These are phyloP conservation scores for Sclerospora graminicola DNA, from an alignment of 352 stramenopile genomes.

Conservation along the genomic window DNA sequence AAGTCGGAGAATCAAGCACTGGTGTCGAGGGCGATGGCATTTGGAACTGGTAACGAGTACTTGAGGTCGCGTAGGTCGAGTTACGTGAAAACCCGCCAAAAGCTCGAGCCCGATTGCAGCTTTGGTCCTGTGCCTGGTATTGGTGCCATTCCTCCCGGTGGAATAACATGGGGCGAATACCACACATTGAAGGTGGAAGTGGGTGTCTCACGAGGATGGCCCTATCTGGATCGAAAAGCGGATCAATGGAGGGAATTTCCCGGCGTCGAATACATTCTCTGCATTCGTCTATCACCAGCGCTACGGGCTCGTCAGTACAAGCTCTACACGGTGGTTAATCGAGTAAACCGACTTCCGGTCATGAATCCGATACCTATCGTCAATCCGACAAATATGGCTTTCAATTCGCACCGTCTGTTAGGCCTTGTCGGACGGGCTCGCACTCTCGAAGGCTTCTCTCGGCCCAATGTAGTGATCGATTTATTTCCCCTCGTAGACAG, in stretches of 20 bases:
- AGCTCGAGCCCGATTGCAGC: no score
- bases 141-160: no score
- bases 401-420: neutral
- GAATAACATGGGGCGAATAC: neutral
- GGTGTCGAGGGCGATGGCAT: no score
- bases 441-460: no score
- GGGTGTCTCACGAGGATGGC: neutral
- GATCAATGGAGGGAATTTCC: constrained; percentile 2
- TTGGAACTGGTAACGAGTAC: no score
- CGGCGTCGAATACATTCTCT: neutral
- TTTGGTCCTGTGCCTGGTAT: no score
- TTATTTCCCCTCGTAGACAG: no score
- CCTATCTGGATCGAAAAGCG: neutral
- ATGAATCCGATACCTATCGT: neutral
- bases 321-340: neutral
- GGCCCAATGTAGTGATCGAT: no score
- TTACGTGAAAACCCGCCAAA: no score
- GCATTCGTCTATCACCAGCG: neutral
- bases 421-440: no score
- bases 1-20: no score
- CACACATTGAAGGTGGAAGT: constrained; percentile 5
- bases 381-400: neutral
- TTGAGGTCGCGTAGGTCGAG: no score
- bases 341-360: neutral
- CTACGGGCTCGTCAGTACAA: neutral